A percentile compares a stretch with the other conserved stretches of the same genome.
Conservation (phyloP, 2,329 filamentous ascomycete genomes). For the Fusarium nodosum region DNA sequence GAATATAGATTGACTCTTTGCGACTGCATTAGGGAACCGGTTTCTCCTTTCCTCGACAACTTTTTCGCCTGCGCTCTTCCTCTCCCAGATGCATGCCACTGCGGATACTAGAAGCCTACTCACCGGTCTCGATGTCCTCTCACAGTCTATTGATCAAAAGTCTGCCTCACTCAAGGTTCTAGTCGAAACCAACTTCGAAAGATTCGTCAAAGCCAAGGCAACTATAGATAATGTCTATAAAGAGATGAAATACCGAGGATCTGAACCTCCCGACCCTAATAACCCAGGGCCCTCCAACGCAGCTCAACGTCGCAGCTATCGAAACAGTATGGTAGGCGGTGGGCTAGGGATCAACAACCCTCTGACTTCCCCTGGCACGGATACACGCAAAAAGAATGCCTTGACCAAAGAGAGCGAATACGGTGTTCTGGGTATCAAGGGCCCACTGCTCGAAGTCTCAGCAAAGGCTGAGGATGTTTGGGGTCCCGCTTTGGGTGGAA, state of each 20-base stretch:
- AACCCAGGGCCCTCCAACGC: slow-evolving; percentile 72
- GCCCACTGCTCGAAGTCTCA: slow-evolving; percentile 87
- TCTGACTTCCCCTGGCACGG: slow-evolving; percentile 58
- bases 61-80: slow-evolving; percentile 91
- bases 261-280: slow-evolving; percentile 63
- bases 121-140: slow-evolving; percentile 85
- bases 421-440: slow-evolving; percentile 88
- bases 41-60: slow-evolving; percentile 96
- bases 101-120: slow-evolving; percentile 87
- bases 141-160: slow-evolving; percentile 95
- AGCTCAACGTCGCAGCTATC: slow-evolving; percentile 75
- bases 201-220: slow-evolving; percentile 96
- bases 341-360: slow-evolving; percentile 57
- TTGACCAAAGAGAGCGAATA: slow-evolving; percentile 93
- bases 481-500: slow-evolving; percentile 91
- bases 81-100: slow-evolving; percentile 90
- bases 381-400: slow-evolving; percentile 85
- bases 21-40: slow-evolving; percentile 75
- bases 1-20: slow-evolving; percentile 35
- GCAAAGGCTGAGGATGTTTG: slow-evolving; percentile 97
- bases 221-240: slow-evolving; percentile 99
- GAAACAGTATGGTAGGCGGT: slow-evolving; percentile 62
- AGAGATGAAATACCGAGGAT: slow-evolving; percentile 87
- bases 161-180: slow-evolving; percentile 95
- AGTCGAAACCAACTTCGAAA: slow-evolving; percentile 97